Evolutionary conservation across 495 filamentous ascomycete species (phyloP), one percentile per base, ranked within the genome.

Genomic region (Lasiosphaeris hirsuta): DNA sequence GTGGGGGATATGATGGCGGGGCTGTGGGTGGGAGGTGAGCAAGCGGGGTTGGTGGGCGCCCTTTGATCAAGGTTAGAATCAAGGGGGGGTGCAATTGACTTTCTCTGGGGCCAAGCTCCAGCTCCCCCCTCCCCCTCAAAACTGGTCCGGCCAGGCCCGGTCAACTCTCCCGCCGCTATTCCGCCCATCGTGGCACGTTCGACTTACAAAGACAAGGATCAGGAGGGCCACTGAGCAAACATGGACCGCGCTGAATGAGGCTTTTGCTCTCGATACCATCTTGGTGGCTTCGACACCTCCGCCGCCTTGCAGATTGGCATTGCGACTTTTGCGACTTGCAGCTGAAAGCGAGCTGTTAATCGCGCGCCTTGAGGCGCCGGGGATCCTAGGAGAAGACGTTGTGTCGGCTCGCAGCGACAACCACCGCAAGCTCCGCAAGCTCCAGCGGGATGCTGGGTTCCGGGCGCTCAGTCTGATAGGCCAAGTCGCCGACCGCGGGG

Each of bases 201-300:
- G 59, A 78, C 79, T 76, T 67, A 82, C 78, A 57, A 80, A 63
- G 47, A 76, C 68, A 33, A 78, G 52, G 37, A 74, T 64, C 43
- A 82, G 57, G 50, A 79, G 65, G 34, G 70, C 68, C 42, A 74
- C 59, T 5, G 77, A 77, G 50, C 66, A 72, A 44, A 74, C 36
- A 44, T 75, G 77, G 14, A 78, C 44, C 38, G 65, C 39, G 39
- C 55, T 56, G 15, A 46, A 48, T 35, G 58, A 61, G 10, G 47
- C 34, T 30, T 30, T 30, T 14, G 40, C 19, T 34, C 34, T 47
- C 7, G 56, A 52, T n/a, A 34, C 11, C 35, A 36, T 4, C 42
- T 42, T 42, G n/a, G n/a, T 13, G 43, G 33, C 11, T 38, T 23
- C 33, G 30, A 13, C 30, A 10, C 10, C 47, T 48, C 46, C 44